Evolutionary conservation across 768 basidiomycete species (phyloP).

Genomic region (Sarcodon aspratus): DNA sequence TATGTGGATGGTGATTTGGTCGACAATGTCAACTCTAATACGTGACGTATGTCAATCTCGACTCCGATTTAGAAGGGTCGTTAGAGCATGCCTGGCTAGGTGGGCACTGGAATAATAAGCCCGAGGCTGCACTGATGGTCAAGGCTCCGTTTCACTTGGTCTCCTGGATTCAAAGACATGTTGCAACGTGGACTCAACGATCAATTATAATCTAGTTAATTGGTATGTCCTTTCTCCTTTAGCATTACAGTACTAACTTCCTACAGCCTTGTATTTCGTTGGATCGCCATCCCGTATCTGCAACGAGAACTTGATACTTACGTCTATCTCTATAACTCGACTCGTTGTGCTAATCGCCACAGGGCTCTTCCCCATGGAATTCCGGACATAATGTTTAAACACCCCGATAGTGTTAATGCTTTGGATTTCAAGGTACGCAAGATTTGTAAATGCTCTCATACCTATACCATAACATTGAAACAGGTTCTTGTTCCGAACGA

Average conservation of each 20-base stretch:
- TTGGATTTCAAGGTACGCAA: background rate
- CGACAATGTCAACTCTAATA: constrained; percentile 9
- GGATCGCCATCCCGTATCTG: constrained; percentile 1
- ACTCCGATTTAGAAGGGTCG: constrained; percentile 16
- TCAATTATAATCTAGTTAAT: background rate
- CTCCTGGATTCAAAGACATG: too few species aligned
- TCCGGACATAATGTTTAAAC: background rate
- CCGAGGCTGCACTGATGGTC: too few species aligned
- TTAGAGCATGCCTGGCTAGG: background rate
- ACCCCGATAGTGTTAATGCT: background rate
- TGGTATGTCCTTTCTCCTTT: background rate
- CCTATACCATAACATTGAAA: background rate
- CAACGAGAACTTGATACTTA: background rate
- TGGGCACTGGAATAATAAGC: too few species aligned
- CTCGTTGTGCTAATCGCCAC: background rate
- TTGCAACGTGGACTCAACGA: background rate
- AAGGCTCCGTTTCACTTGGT: too few species aligned
- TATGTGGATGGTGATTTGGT: constrained; percentile 12
- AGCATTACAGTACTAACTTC: background rate
- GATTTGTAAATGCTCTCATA: background rate
- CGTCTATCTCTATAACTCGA: background rate
- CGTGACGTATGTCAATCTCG: constrained; percentile 12
- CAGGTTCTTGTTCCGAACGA: background rate
- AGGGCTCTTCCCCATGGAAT: background rate
- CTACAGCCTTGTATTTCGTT: background rate